Evolutionary conservation across 306 rosid species (phyloP), one percentile per base, ranked within the genome.

Genomic region (Psophocarpus tetragonolobus): DNA sequence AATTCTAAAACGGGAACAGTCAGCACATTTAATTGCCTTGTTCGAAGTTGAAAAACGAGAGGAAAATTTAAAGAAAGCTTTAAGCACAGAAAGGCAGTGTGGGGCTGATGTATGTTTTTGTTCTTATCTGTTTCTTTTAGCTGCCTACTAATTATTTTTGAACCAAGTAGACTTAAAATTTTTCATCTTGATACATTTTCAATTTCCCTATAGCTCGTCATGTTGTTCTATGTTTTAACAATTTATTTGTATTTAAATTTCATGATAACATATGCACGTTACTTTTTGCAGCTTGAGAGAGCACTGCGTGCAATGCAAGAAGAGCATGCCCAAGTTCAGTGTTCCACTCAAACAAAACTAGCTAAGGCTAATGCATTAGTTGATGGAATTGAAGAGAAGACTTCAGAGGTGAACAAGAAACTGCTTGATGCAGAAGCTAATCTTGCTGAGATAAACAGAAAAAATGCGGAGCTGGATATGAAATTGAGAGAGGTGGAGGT

Each of bases 1-100:
- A 88, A 93, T 96, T 68, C 86, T 92, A 47, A 90, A 95, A 35
- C 92, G 98, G 18, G 97, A 92, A 75, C 89, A 88, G 29, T 86
- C 96, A 11, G 86, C 94, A 26, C 92, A 95, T 85, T 71, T 92
- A 14, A 86, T 95, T 73, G 90, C 97, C 24, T 47, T 88, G 11
- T 88, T 96, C 4, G 98, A 96, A 84, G 91, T 84, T 50, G 85
- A 84, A 69, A 90, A 84, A 75, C 84, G 93, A 58, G 95, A 88
- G 85, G 97, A 91, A 36, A 91, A 87, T 81, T 70, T 88, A 84
- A 91, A 87, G 84, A 90, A 68, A 74, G 88, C 89, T 6, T 80
- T 92, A 73, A 82, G 26, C 71, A 71, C 86, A 5, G 97, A 96
- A 85, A 92, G 89, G 88, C 92, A 86, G 68, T 82, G 87, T 78